Evolutionary conservation across 345 rosid species (phyloP), one percentile per base, ranked within the genome.

Genomic region (Anacardium occidentale): DNA sequence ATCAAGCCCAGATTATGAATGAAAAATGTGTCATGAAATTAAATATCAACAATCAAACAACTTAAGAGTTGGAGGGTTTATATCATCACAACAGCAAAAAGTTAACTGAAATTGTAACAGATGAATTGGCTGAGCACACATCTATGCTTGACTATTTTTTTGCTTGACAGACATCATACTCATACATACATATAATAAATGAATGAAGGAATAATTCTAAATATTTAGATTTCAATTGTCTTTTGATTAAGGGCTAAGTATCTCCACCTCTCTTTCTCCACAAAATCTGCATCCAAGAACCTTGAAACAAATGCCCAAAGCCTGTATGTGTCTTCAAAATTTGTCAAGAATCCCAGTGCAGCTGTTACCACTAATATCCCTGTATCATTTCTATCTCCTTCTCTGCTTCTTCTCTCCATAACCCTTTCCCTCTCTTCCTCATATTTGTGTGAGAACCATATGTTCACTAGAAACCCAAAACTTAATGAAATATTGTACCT

Each of bases 201-300:
- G 58, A 76, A 72, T 15, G 44, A 68, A 78, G 17, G 71, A 76
- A 70, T 44, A 11, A 34, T 9, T 74, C 77, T 29, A 3, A 37
- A 18, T 5, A 40, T 50, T 67, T 80, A 89, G 22, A 87, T 76
- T 62, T 88, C 88, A 66, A 88, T 25, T 4, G 62, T 85, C 75
- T 83, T 72, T 77, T 87, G 95, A 66, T 92, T 90, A 52, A 92
- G 85, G 75, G 93, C 90, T 47, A 71, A 77, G 76, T 85, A 87
- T 69, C 98, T 83, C 98, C 98, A 90, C 64, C 80, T 87, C 84
- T 92, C 97, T 70, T 94, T 92, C 91, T 92, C 94, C 14, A 94
- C 88, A 73, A 92, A 94, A 77, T 94, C 98, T 0, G 95, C 97
- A 74, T 94, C 98, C 79, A 94, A 70, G 74, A 94, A 94, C 64